A percentile compares a stretch with the other conserved stretches of the same genome.
Evolutionary conservation across 495 filamentous ascomycete genomes (phyloP).

Genomic region (Lasiosphaeria miniovina): DNA sequence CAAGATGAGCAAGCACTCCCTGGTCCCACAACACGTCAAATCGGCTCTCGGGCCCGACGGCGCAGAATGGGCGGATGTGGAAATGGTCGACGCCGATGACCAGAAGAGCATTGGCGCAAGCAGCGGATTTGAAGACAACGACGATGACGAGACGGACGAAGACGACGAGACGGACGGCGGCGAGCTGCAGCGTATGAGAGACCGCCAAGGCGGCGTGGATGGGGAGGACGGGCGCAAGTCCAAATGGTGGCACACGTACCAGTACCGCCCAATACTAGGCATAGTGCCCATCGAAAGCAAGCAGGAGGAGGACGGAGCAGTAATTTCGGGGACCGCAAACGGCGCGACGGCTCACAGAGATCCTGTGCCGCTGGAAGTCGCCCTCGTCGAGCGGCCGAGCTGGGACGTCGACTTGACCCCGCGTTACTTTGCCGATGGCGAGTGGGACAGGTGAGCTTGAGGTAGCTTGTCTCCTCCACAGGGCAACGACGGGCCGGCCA

Average conservation of each 20-base stretch:
- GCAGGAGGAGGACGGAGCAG: slow-evolving; percentile 22
- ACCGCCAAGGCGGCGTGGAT: slow-evolving; percentile 18
- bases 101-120: slow-evolving; percentile 37
- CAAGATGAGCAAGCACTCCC: slow-evolving; percentile 53
- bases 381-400: slow-evolving; percentile 78
- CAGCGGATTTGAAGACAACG: slow-evolving; percentile 37
- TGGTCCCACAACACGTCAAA: slow-evolving; percentile 31
- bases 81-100: slow-evolving; percentile 39
- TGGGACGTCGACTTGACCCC: slow-evolving; percentile 81
- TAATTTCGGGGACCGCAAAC: slow-evolving; percentile 12
- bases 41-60: slow-evolving; percentile 45
- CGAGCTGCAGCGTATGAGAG: slow-evolving; percentile 39
- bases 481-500: too few species aligned
- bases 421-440: slow-evolving; percentile 65
- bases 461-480: too few species aligned
- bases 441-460: slow-evolving; percentile 35
- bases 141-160: slow-evolving; percentile 42
- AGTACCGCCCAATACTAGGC: slow-evolving; percentile 87
- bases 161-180: slow-evolving; percentile 40
- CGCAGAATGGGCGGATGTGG: slow-evolving; percentile 35
- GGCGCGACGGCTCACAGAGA: neutral
- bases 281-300: slow-evolving; percentile 65
- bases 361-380: slow-evolving; percentile 64
- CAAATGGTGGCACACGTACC: slow-evolving; percentile 77
- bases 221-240: slow-evolving; percentile 21